phyloP scores from a whole-genome alignment of 1,284 basidiomycete species.

The Psilocybe mexicana region DNA sequence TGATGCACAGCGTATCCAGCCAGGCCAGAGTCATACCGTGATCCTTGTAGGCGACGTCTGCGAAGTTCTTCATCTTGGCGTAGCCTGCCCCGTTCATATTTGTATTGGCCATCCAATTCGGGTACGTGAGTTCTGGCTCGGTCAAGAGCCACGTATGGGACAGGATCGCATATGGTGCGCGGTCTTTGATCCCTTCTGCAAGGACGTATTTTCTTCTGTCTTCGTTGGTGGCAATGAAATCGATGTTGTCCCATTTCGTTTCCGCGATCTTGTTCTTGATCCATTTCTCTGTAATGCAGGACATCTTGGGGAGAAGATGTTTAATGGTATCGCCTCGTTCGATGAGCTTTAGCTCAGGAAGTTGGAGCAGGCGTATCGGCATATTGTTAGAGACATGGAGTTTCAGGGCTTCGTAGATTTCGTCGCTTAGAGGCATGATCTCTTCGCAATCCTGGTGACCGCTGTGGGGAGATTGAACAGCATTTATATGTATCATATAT shows the following conservation, averaged over 20 bases:
- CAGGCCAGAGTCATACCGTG: slow-evolving; percentile 7
- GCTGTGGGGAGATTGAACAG: too few relatives aligned
- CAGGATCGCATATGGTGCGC: slow-evolving; percentile 10
- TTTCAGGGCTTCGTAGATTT: neutral
- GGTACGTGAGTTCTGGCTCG: slow-evolving; percentile 7
- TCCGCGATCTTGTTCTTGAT: neutral
- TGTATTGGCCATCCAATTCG: neutral
- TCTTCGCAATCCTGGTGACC: neutral
- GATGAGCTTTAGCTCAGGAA: slow-evolving; percentile 3
- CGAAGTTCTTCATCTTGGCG: slow-evolving; percentile 6
- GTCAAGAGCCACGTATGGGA: slow-evolving; percentile 12
- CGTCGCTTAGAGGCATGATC: neutral
- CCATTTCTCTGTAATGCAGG: neutral
- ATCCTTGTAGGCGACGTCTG: neutral
- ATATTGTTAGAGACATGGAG: slow-evolving; percentile 10
- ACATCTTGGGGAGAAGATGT: slow-evolving; percentile 1
- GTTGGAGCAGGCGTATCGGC: slow-evolving; percentile 10
- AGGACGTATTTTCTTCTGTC: neutral
- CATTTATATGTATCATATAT: too few relatives aligned
- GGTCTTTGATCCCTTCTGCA: neutral
- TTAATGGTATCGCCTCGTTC: slow-evolving; percentile 4
- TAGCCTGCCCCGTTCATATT: slow-evolving; percentile 1
- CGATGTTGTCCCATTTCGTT: neutral
- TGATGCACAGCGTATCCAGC: slow-evolving; percentile 16
- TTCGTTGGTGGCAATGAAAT: neutral